phyloP scores from a whole-genome alignment of 139 green algal species.

The Micromonas commoda region DNA sequence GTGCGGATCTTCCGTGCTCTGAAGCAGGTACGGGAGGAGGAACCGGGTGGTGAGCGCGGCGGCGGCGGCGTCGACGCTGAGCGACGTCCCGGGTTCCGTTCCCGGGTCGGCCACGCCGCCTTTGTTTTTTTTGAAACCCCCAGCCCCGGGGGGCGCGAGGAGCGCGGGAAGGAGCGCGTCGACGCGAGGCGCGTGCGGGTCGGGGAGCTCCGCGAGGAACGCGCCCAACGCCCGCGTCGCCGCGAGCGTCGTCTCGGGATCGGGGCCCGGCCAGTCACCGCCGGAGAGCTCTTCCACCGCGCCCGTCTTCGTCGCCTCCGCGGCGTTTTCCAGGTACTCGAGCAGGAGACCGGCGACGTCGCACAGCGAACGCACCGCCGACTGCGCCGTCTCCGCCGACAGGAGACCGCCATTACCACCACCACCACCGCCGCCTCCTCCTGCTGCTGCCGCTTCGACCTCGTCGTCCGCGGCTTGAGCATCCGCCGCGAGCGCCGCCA shows the following conservation, averaged over 20 bases:
- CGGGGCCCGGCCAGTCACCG: too few species aligned
- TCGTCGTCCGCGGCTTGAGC: neutral
- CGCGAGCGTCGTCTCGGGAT: neutral
- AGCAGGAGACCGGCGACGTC: neutral
- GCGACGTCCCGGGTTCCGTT: neutral
- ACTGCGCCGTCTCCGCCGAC: neutral
- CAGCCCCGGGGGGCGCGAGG: neutral
- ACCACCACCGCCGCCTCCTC: too few species aligned
- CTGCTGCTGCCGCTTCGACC: neutral
- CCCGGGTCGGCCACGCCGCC: too few species aligned
- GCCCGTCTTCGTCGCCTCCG: too few species aligned
- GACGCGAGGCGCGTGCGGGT: neutral
- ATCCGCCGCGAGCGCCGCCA: neutral
- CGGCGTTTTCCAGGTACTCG: neutral
- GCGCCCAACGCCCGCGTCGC: too few species aligned
- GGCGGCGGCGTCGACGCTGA: too few species aligned
- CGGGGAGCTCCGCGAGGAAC: neutral
- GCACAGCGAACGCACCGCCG: neutral
- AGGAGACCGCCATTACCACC: too few species aligned
- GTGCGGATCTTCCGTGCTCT: neutral
- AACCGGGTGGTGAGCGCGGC: too few species aligned
- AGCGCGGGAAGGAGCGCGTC: neutral
- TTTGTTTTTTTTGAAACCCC: neutral
- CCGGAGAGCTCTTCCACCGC: too few species aligned
- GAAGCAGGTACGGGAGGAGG: neutral